phyloP scores from a whole-genome alignment of 495 filamentous ascomycete species.

The Poronia punctata region DNA sequence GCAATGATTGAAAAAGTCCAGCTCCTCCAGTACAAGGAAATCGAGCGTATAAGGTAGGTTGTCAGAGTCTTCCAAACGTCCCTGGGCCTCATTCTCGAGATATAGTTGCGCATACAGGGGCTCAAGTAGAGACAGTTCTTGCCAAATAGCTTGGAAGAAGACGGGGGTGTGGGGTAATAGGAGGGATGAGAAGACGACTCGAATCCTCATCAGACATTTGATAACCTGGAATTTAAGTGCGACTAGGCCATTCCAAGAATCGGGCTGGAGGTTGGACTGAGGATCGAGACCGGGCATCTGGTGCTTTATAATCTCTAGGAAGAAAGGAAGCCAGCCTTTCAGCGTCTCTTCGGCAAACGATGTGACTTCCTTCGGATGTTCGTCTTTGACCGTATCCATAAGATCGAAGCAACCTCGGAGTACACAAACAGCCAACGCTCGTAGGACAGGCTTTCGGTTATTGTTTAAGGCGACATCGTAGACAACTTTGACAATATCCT shows the following conservation, averaged over 20 bases:
- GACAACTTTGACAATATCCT: slow-evolving; percentile 72
- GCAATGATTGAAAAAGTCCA: slow-evolving; percentile 87
- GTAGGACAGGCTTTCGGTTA: slow-evolving; percentile 61
- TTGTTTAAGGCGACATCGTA: slow-evolving; percentile 75
- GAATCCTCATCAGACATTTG: slow-evolving; percentile 88
- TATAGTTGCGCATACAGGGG: slow-evolving; percentile 71
- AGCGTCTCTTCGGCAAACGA: slow-evolving; percentile 82
- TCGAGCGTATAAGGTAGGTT: slow-evolving; percentile 93
- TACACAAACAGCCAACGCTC: slow-evolving; percentile 77
- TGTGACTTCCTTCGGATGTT: slow-evolving; percentile 76
- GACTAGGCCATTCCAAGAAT: slow-evolving; percentile 68
- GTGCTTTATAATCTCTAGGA: slow-evolving; percentile 62
- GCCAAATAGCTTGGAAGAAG: slow-evolving; percentile 81
- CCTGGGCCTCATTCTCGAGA: slow-evolving; percentile 75
- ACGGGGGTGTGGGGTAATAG: slow-evolving; percentile 68
- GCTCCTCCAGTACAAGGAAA: slow-evolving; percentile 82
- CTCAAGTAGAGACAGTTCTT: slow-evolving; percentile 67
- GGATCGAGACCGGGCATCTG: slow-evolving; percentile 51
- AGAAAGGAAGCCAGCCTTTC: slow-evolving; percentile 79
- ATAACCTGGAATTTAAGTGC: slow-evolving; percentile 83
- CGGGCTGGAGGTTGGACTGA: slow-evolving; percentile 31
- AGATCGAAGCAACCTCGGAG: slow-evolving; percentile 90
- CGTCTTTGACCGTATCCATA: slow-evolving; percentile 90
- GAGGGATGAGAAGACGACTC: slow-evolving; percentile 72
- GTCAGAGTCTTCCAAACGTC: slow-evolving; percentile 83